Evolutionary conservation across 306 rosid species (phyloP).

Genomic region (Cucurbita pepo): DNA sequence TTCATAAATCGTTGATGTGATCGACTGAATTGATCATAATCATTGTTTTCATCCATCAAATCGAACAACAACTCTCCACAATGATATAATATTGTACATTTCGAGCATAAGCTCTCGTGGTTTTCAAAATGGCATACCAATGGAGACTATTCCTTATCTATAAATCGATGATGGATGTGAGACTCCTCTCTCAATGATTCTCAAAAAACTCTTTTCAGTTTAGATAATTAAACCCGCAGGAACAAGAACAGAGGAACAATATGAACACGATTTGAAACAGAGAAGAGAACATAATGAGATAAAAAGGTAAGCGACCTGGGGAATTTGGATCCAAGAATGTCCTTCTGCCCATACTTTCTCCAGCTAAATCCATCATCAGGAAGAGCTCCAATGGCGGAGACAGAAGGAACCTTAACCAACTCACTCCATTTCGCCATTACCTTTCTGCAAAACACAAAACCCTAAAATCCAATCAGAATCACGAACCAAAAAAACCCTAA

Average conservation of each 20-base stretch:
- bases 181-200: no score
- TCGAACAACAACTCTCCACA: no score
- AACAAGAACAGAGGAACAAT: no score
- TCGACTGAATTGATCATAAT: no score
- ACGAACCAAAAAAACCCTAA: neutral
- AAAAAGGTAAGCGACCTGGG: conserved; percentile 33
- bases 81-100: no score
- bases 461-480: neutral
- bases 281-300: neutral
- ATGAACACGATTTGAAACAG: neutral
- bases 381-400: conserved; percentile 29
- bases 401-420: conserved; percentile 35
- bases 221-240: no score
- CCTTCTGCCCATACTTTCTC: conserved; percentile 95
- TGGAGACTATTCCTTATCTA: no score
- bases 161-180: no score
- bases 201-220: no score
- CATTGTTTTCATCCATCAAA: neutral
- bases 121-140: no score
- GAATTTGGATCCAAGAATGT: conserved; percentile 59
- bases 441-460: conserved; percentile 28
- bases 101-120: no score
- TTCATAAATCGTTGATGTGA: neutral
- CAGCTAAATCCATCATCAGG: conserved; percentile 55
- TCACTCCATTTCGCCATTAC: conserved; percentile 34